A percentile compares a stretch with the other conserved stretches of the same genome.
Conservation (phyloP, 2,329 filamentous ascomycete species). For the Arthrocladium fulminans region DNA sequence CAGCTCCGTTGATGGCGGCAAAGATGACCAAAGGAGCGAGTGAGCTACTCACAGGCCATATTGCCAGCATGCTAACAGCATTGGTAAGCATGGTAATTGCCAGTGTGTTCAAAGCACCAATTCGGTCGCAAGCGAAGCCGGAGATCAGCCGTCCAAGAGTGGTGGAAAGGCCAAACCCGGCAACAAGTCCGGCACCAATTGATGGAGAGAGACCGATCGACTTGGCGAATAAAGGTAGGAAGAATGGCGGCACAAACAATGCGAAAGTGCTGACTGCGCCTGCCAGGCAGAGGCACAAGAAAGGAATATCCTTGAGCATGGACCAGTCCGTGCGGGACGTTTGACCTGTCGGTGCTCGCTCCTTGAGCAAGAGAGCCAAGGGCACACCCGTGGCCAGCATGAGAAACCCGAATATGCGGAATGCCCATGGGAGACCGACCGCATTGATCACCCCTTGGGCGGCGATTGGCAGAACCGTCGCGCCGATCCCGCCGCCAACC, state of each 20-base stretch:
- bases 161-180: constrained; percentile 54
- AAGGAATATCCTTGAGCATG: constrained; percentile 45
- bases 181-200: constrained; percentile 49
- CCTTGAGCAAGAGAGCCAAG: constrained; percentile 46
- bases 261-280: constrained; percentile 52
- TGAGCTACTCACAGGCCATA: constrained; percentile 52
- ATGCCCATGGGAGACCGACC: constrained; percentile 44
- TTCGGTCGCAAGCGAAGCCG: constrained; percentile 45
- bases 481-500: constrained; percentile 48
- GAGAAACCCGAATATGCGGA: constrained; percentile 45
- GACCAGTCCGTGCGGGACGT: constrained; percentile 44
- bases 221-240: constrained; percentile 48
- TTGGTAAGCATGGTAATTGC: constrained; percentile 41
- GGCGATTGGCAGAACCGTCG: constrained; percentile 44
- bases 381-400: constrained; percentile 48
- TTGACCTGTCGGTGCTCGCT: constrained; percentile 35
- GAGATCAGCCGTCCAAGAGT: constrained; percentile 49
- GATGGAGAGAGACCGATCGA: constrained; percentile 47
- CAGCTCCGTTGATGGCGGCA: constrained; percentile 50
- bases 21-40: constrained; percentile 49
- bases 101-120: constrained; percentile 50
- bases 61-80: constrained; percentile 49
- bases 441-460: constrained; percentile 41
- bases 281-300: constrained; percentile 45
- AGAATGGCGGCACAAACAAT: constrained; percentile 54